A percentile compares a stretch with the other conserved stretches of the same genome.
Conservation (phyloP, 768 basidiomycete genomes). For the Infundibulicybe gibba region DNA sequence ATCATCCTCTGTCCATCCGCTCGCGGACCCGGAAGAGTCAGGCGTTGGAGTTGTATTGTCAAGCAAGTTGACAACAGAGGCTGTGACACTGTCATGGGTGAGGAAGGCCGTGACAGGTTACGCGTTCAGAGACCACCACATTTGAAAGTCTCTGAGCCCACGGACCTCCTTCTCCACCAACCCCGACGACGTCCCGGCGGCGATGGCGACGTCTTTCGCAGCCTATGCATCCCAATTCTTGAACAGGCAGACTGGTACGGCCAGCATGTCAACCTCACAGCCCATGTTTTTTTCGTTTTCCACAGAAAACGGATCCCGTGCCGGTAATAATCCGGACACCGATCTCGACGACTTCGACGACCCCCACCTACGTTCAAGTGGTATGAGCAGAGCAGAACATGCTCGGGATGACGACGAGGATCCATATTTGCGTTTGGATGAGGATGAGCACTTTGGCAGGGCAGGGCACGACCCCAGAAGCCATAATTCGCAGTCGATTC, state of each 20-base stretch:
- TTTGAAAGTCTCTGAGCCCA: neutral
- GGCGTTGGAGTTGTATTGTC: too few species aligned
- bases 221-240: conserved; percentile 82
- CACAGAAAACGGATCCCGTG: conserved; percentile 63
- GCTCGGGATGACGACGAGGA: conserved; percentile 58
- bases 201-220: conserved; percentile 68
- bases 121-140: neutral
- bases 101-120: neutral
- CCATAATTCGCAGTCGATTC: conserved; percentile 29
- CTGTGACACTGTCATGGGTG: too few species aligned
- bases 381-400: conserved; percentile 26
- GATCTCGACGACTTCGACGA: conserved; percentile 75
- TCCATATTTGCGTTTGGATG: conserved; percentile 76
- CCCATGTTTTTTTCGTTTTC: conserved; percentile 89
- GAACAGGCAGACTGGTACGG: conserved; percentile 49
- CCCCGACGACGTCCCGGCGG: conserved; percentile 16
- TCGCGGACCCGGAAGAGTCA: too few species aligned
- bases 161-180: conserved; percentile 2
- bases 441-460: conserved; percentile 43
- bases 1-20: too few species aligned
- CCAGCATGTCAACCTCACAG: conserved; percentile 61
- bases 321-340: conserved; percentile 39
- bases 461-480: conserved; percentile 22
- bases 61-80: too few species aligned
- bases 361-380: conserved; percentile 57